Base-by-base conservation (phyloP, 2,329 filamentous ascomycete species). In the Beauveria rudraprayagi region DNA sequence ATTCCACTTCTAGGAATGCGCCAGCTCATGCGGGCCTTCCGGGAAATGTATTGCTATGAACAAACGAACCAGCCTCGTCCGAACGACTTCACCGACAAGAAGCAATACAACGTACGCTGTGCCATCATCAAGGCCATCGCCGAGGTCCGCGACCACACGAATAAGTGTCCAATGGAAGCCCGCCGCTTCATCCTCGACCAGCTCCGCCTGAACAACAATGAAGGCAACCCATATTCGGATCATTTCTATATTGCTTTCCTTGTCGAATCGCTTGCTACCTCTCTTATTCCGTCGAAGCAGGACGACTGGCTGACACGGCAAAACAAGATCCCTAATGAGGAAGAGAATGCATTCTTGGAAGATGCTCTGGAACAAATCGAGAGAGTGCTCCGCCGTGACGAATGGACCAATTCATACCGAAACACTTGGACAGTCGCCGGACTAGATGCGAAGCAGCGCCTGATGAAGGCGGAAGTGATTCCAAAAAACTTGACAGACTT, bases 161-260 rank as follows among this genome's bases (percentile, higher is more conserved):
- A 91, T 43, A 88, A 85, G 67, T 92, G 92, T 59, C 92, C 93
- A 0, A 80, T 88, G 69, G 80, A 87, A 57, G 91, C 91, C 5
- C 90, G 92, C 61, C 83, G 84, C 44, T 96, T 97, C 72, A 83
- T 99, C 53, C 83, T 96, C 24, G 92, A 97, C 67, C 90, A 95
- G 70, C 79, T 99, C 40, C 88, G 90, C 54, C 93, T 92, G 76
- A 99, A 99, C 70, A 92, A 99, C 74, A 99, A 99, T 70, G 87
- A 89, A 2, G 88, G 90, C 63, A 99, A 99, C 67, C 76, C 87
- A 55, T 95, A 85, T 70, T 96, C 92, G 5, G 95, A 99, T 69
- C 88, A 92, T 64, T 87, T 90, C 68, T 99, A 97, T 70, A 85
- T 99, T 59, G 86, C 91, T 8, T 89, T 83, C 24, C 80, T 99